phyloP scores from a whole-genome alignment of 2,329 filamentous ascomycete genomes.

The Talaromyces sp. region DNA sequence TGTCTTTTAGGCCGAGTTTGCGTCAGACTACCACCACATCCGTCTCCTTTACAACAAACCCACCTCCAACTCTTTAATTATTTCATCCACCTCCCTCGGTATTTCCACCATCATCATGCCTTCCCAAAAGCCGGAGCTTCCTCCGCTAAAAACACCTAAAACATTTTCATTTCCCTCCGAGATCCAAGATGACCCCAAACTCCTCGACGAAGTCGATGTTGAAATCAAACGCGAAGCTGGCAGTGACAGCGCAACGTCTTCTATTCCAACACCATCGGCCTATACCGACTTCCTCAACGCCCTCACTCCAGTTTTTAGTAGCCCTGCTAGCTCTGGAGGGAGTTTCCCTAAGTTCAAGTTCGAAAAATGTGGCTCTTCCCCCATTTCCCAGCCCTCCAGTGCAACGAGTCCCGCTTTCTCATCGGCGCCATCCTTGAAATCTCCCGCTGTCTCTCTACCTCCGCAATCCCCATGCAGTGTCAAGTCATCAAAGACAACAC shows the following conservation, averaged over 20 bases:
- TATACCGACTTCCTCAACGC: slow-evolving; percentile 93
- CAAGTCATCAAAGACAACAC: slow-evolving; percentile 53
- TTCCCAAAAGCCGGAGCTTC: slow-evolving; percentile 12
- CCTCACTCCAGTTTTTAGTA: slow-evolving; percentile 70
- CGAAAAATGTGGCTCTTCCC: slow-evolving; percentile 32
- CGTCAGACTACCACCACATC: neutral
- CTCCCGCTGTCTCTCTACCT: slow-evolving; percentile 58
- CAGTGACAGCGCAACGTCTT: slow-evolving; percentile 67
- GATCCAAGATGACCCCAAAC: slow-evolving; percentile 59
- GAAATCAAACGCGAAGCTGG: slow-evolving; percentile 69
- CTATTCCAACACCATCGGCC: slow-evolving; percentile 81
- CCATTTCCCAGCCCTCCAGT: slow-evolving; percentile 44
- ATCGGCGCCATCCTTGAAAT: slow-evolving; percentile 8
- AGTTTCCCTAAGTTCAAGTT: slow-evolving; percentile 51
- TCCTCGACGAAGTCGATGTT: slow-evolving; percentile 59
- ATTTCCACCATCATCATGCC: neutral
- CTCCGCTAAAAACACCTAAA: slow-evolving; percentile 46
- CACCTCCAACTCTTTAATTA: neutral
- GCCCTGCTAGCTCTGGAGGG: slow-evolving; percentile 63
- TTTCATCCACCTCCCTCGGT: neutral
- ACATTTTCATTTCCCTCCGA: slow-evolving; percentile 54
- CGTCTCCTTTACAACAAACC: neutral
- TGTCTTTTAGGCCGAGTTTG: neutral
- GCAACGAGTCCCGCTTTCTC: slow-evolving; percentile 48
- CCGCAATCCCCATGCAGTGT: slow-evolving; percentile 63